Evolutionary conservation across 2,329 filamentous ascomycete species (phyloP), one percentile per base, ranked within the genome.

Genomic region (Epicoccum nigrum): DNA sequence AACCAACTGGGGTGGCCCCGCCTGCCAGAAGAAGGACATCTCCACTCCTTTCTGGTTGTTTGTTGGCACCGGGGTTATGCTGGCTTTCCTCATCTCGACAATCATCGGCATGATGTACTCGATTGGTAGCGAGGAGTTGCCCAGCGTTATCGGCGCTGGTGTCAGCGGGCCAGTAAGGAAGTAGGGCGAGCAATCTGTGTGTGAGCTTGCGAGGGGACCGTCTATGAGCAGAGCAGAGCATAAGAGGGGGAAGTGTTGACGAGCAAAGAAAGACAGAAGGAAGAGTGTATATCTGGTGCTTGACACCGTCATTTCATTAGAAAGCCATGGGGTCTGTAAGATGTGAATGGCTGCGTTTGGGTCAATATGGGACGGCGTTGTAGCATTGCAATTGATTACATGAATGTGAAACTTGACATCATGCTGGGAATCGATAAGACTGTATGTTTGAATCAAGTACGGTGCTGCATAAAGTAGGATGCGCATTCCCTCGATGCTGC

Each of bases 81-180:
- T 95, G 56, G 76, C 94, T 1, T 82, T 84, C 38, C 75, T 89
- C 30, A 76, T 95, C 21, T 81, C 80, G 30, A 86, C 88, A 70
- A 86, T 85, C 9, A 86, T 97, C 62, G 85, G 87, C 5, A 78
- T 96, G 80, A 74, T 99, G 45, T 94, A 88, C 74, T 86, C 79
- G 56, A 89, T 97, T 66, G 94, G 93, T 27, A 84, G 89, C 71
- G 86, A 96, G 78, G 88, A 92, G 75, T 79, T 97, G 58, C 94
- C 94, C 0, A 92, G 92, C 63, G 93, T 99, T 7, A 92, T 99
- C 73, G 91, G 92, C n/a, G 94, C 94, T 39, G 94, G 94, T 58
- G 93, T 99, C 30, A 89, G 88, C 59, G 84, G 86, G 51, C 81
- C 86, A 42, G 60, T 67, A 20, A 71, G 69, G 50, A 77, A 79